phyloP scores from a whole-genome alignment of 345 rosid species.

The Murraya koenigii region DNA sequence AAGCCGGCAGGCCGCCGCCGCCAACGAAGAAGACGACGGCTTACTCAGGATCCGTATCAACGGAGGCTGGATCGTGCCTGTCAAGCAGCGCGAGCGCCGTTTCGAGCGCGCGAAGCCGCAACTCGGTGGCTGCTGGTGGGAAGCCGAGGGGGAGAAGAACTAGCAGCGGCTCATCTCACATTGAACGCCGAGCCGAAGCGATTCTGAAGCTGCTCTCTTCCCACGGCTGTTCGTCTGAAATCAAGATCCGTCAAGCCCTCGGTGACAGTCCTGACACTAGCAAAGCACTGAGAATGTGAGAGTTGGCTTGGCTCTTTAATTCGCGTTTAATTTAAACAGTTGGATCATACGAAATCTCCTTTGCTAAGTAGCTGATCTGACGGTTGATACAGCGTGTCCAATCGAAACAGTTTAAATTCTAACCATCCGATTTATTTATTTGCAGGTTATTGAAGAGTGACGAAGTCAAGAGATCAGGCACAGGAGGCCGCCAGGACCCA shows the following conservation, averaged over 20 bases:
- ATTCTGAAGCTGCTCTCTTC: constrained; percentile 69
- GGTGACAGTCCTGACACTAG: constrained; percentile 98
- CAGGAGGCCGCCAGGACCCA: constrained; percentile 78
- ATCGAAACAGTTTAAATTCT: background rate
- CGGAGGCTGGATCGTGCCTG: constrained; percentile 47
- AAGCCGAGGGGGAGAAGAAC: constrained; percentile 31
- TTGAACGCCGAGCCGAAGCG: constrained; percentile 65
- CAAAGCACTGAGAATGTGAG: constrained; percentile 89
- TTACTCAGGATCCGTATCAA: constrained; percentile 34
- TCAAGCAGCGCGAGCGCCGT: constrained; percentile 57
- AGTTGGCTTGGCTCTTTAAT: background rate
- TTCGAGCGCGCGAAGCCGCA: constrained; percentile 38
- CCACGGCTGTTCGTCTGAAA: constrained; percentile 57
- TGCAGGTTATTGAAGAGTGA: constrained; percentile 62
- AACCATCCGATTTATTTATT: background rate
- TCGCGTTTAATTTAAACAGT: background rate
- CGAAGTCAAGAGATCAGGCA: constrained; percentile 71
- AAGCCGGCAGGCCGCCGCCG: constrained; percentile 13
- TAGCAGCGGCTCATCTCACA: constrained; percentile 31
- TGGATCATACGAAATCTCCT: background rate
- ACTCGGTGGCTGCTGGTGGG: background rate
- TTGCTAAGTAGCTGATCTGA: background rate
- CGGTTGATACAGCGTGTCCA: background rate
- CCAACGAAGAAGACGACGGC: constrained; percentile 6
- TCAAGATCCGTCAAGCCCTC: constrained; percentile 62